Conservation (phyloP, 768 basidiomycete genomes). For the Psilocybe sp. region DNA sequence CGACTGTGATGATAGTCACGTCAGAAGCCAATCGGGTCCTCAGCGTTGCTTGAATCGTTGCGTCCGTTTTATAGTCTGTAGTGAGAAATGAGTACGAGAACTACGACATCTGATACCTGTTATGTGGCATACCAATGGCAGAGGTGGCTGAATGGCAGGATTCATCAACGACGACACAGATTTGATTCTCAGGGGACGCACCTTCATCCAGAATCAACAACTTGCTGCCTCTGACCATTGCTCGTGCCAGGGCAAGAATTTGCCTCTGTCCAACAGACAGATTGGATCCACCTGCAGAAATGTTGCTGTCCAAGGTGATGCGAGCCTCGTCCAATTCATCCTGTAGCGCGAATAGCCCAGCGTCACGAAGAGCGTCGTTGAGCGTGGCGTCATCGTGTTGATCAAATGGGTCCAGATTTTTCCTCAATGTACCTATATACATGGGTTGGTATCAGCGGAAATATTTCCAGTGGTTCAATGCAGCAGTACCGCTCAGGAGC, state of each 20-base stretch:
- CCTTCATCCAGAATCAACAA: conserved; percentile 62
- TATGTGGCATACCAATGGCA: conserved; percentile 2
- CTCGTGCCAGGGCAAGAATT: conserved; percentile 42
- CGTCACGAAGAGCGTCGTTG: conserved; percentile 35
- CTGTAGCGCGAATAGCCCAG: conserved; percentile 33
- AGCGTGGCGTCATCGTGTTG: conserved; percentile 45
- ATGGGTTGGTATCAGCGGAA: no score
- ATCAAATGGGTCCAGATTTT: conserved; percentile 44
- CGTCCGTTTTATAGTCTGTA: conserved; percentile 61
- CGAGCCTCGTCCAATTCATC: conserved; percentile 42
- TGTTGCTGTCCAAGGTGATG: conserved; percentile 39
- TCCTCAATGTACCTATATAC: no score
- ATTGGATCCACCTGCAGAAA: conserved; percentile 57
- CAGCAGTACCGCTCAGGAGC: not conserved
- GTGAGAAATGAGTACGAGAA: not conserved
- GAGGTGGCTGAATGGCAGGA: not conserved
- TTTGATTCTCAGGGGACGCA: conserved; percentile 16
- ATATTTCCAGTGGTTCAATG: no score
- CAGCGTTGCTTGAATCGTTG: conserved; percentile 68
- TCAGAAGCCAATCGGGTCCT: conserved; percentile 59
- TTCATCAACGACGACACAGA: not conserved
- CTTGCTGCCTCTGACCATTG: conserved; percentile 34
- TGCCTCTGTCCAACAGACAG: conserved; percentile 75
- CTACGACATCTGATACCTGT: not conserved
- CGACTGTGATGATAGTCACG: conserved; percentile 63